Percentiles rank a stretch among this genome's conserved stretches.
Conservation (phyloP, 2,329 filamentous ascomycete species). For the Fusarium sp. region DNA sequence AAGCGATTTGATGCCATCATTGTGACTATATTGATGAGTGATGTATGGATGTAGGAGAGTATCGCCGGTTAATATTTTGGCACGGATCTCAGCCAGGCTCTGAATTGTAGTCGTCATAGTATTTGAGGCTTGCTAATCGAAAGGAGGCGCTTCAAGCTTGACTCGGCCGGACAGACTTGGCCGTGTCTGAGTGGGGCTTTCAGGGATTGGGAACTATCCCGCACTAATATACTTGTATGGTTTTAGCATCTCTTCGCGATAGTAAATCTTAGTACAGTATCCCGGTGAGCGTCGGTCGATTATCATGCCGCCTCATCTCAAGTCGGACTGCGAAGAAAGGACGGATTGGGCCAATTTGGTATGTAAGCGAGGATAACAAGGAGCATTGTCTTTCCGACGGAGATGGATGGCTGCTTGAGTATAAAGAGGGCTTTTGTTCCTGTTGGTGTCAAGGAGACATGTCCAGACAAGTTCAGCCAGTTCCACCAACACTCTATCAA, state of each 20-base stretch:
- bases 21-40: neutral
- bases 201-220: slow-evolving; percentile 24
- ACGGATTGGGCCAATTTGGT: neutral
- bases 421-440: neutral
- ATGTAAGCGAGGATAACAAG: neutral
- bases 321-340: neutral
- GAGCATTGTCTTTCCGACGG: neutral
- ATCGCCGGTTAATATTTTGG: neutral
- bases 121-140: neutral
- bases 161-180: slow-evolving; percentile 3
- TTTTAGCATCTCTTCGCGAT: neutral
- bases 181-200: neutral
- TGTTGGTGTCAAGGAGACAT: neutral
- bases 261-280: neutral
- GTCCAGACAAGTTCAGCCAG: neutral
- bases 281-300: slow-evolving; percentile 21
- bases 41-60: neutral
- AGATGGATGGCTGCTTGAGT: neutral
- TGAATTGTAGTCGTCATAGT: neutral
- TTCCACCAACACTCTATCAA: neutral
- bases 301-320: slow-evolving; percentile 20
- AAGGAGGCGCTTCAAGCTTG: neutral
- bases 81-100: neutral
- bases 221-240: neutral
- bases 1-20: slow-evolving; percentile 1